Base-by-base conservation (phyloP, 164 flowering plant species). In the Pachysandra terminalis region DNA sequence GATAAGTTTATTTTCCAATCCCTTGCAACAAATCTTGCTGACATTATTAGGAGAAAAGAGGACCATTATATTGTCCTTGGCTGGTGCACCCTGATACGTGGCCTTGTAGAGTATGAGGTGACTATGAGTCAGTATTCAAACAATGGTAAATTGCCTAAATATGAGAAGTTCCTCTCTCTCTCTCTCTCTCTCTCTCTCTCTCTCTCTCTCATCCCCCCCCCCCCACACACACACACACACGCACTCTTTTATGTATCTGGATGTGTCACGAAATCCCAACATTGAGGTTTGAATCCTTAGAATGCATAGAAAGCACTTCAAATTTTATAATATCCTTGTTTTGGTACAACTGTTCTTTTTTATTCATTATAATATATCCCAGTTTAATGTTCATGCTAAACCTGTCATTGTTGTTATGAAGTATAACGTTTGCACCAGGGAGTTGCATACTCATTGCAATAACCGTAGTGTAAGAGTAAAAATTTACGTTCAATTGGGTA, bases 81-180 rank as follows among this genome's bases (percentile, higher is more conserved):
- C 25, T 90, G 98, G 98, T 90, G 98, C 74, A 73, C 61, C 32
- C 81, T 92, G 58, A 78, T 85, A 3, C 84, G 89, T 7, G 66
- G 69, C 61, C 82, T 88, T 63, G 59, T 90, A 21, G 91, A 88
- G 51, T 77, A 68, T 64, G 89, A 83, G 64, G 68, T 60, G 56
- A 27, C 45, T 19, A 68, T 24, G 66, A 71, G 61, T 35, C 73
- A 73, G 60, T 28, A 25, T 56, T 19, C 62, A 21, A 57, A 76
- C 45, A 65, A 61, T 73, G 94, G 96, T 92, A 82, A 75, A 21
- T 23, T 45, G 23, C 25, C 52, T 54, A 32, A n/a, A n/a, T n/a
- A n/a, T n/a, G n/a, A n/a, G n/a, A n/a, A n/a, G n/a, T n/a, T n/a
- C n/a, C n/a, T 60, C 45, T 67, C 55, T 40, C 23, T 72, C 45